These are phyloP conservation scores for Warburgia ugandensis DNA, from an alignment of 164 flowering plant genomes.

Conservation along the genomic window DNA sequence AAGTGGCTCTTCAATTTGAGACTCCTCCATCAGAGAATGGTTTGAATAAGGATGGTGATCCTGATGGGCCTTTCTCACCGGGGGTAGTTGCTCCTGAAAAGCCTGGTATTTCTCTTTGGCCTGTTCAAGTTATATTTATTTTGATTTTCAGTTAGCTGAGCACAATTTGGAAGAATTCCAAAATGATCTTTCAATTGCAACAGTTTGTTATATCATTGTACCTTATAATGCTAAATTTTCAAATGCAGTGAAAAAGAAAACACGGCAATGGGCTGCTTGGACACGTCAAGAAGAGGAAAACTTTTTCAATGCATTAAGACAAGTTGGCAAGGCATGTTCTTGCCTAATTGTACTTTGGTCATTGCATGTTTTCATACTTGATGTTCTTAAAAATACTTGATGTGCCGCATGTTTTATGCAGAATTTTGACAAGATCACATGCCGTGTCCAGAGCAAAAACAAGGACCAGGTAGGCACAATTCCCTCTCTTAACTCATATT, in stretches of 20 bases:
- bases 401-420: conserved; percentile 24
- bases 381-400: neutral
- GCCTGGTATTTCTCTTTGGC: conserved; percentile 7
- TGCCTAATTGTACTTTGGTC: conserved; percentile 3
- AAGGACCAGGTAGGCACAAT: conserved; percentile 88
- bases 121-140: neutral
- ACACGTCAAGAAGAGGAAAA: conserved; percentile 96
- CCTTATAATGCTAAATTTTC: conserved; percentile 4
- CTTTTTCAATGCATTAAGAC: conserved; percentile 92
- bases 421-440: conserved; percentile 99
- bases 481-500: too few species aligned
- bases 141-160: neutral
- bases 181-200: neutral
- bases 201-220: neutral
- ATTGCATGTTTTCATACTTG: neutral
- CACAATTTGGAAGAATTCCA: neutral
- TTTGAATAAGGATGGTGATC: conserved; percentile 14
- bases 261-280: conserved; percentile 99
- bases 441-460: conserved; percentile 91
- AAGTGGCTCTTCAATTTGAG: conserved; percentile 8
- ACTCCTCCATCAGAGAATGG: conserved; percentile 9
- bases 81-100: too few species aligned
- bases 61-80: conserved; percentile 12
- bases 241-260: conserved; percentile 56
- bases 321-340: conserved; percentile 88